phyloP scores from a whole-genome alignment of 2,329 filamentous ascomycete species.

The Clonostachys rosea region DNA sequence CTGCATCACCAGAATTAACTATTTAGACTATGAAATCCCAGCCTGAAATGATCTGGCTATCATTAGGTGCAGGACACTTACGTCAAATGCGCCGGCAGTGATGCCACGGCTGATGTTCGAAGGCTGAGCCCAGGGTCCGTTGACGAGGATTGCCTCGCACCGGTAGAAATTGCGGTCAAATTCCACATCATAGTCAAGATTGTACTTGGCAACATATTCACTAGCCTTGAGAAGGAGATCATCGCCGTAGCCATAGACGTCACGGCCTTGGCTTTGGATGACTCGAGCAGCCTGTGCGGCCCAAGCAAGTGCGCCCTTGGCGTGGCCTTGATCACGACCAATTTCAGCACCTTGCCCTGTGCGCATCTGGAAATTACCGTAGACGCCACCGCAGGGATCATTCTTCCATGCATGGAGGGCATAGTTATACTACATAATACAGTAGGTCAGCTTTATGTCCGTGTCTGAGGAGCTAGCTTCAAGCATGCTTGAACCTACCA shows the following conservation, averaged over 20 bases:
- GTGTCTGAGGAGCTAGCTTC: too few relatives aligned
- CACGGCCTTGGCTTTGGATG: slow-evolving; percentile 24
- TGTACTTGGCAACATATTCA: slow-evolving; percentile 32
- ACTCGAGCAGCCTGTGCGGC: slow-evolving; percentile 22
- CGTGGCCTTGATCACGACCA: slow-evolving; percentile 29
- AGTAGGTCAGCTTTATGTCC: neutral
- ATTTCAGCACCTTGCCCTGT: slow-evolving; percentile 29
- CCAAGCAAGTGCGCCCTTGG: slow-evolving; percentile 23
- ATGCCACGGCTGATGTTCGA: slow-evolving; percentile 17
- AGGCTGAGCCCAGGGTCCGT: slow-evolving; percentile 25
- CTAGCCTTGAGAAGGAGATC: slow-evolving; percentile 25
- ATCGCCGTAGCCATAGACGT: slow-evolving; percentile 21
- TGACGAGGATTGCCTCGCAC: slow-evolving; percentile 30
- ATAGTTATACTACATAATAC: slow-evolving; percentile 23
- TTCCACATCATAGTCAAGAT: slow-evolving; percentile 22
- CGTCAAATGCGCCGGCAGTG: slow-evolving; percentile 3
- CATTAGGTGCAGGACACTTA: slow-evolving; percentile 1
- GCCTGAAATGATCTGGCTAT: too few relatives aligned
- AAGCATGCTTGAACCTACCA: slow-evolving; percentile 4
- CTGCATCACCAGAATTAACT: slow-evolving; percentile 2
- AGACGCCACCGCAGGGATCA: slow-evolving; percentile 26
- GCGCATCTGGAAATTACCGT: slow-evolving; percentile 16
- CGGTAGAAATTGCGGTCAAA: slow-evolving; percentile 27
- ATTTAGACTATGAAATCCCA: too few relatives aligned
- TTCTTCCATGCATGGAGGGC: slow-evolving; percentile 26